A percentile compares a stretch with the other conserved stretches of the same genome.
Evolutionary conservation across 192 early-diverging fungal genomes (phyloP).

Genomic region (Chytriomyces hyalinus): DNA sequence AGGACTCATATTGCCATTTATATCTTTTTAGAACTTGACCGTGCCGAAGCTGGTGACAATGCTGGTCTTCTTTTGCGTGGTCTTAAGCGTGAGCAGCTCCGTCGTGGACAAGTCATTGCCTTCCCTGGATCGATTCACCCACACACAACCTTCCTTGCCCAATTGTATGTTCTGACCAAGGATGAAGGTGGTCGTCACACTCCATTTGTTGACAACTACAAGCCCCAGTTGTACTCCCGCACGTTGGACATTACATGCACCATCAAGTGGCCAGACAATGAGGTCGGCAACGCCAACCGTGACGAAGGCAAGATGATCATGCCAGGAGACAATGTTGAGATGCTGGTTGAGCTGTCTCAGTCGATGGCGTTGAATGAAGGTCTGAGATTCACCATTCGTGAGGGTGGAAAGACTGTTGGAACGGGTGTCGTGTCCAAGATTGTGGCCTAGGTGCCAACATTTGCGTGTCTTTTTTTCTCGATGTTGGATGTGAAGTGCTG

Average conservation of each 20-base stretch:
- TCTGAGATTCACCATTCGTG: slow-evolving; percentile 95
- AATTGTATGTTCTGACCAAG: slow-evolving; percentile 94
- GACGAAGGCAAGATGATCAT: slow-evolving; percentile 95
- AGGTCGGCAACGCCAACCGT: slow-evolving; percentile 74
- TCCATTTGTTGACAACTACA: slow-evolving; percentile 96
- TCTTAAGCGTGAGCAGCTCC: slow-evolving; percentile 95
- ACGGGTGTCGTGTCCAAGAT: slow-evolving; percentile 86
- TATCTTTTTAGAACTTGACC: slow-evolving; percentile 76
- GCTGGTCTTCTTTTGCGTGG: slow-evolving; percentile 96
- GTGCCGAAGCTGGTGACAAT: slow-evolving; percentile 97
- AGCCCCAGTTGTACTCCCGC: slow-evolving; percentile 92
- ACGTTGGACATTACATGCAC: slow-evolving; percentile 95
- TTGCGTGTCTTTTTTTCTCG: too few species aligned
- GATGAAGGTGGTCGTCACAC: slow-evolving; percentile 99
- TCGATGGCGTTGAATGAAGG: slow-evolving; percentile 91
- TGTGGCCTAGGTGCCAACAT: slow-evolving; percentile 56
- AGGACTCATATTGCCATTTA: too few species aligned
- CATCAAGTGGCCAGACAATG: slow-evolving; percentile 64
- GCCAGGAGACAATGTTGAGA: slow-evolving; percentile 94
- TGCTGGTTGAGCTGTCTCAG: slow-evolving; percentile 82
- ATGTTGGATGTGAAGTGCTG: too few species aligned
- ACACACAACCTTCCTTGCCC: slow-evolving; percentile 92
- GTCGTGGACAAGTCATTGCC: slow-evolving; percentile 92
- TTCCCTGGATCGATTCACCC: slow-evolving; percentile 92
- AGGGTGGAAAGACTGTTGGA: slow-evolving; percentile 97